Evolutionary conservation across 2,329 filamentous ascomycete genomes (phyloP), one percentile per base, ranked within the genome.

Genomic region (Stagonosporopsis tanaceti): DNA sequence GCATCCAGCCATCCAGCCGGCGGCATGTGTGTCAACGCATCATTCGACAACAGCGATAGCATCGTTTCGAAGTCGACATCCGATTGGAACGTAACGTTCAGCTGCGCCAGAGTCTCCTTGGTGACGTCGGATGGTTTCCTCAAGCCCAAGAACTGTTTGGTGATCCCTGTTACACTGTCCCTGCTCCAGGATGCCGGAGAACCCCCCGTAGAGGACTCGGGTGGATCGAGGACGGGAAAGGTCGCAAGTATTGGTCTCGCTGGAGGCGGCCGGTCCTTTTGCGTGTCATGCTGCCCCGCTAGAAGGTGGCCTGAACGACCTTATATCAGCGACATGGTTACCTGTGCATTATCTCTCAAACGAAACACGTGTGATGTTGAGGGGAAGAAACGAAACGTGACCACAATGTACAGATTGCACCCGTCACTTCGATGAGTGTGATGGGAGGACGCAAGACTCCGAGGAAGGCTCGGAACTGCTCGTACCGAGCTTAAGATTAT

Each of bases 161-260:
- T 68, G 45, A 83, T 74, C 14, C 81, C 73, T n/a, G 67, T 80
- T 64, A 60, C 74, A 38, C 60, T 71, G 9, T 69, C 67, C 40
- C 74, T 65, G 11, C 69, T 69, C 67, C 78, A 78, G 57, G 75
- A 52, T 8, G 66, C 57, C 34, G 69, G 63, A 65, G 69, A 60
- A 39, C 53, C 59, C 44, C 60, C 44, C 50, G 46, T 51, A 40
- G 66, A 72, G 15, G 72, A 70, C 28, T 63, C 47, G 25, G 77
- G 75, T 32, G 80, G 77, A 27, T 70, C 64, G 59, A 82, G 80
- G 50, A 69, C 67, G 30, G 84, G 84, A 63, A 86, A 85, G 50
- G 82, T 82, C 44, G 85, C 75, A 20, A 79, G 78, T 25, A 79
- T 82, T 32, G 84, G 79, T 56, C 71, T 71, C 32, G 81, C 70